Evolutionary conservation across 768 basidiomycete genomes (phyloP).

Genomic region (Tylopilus felleus): DNA sequence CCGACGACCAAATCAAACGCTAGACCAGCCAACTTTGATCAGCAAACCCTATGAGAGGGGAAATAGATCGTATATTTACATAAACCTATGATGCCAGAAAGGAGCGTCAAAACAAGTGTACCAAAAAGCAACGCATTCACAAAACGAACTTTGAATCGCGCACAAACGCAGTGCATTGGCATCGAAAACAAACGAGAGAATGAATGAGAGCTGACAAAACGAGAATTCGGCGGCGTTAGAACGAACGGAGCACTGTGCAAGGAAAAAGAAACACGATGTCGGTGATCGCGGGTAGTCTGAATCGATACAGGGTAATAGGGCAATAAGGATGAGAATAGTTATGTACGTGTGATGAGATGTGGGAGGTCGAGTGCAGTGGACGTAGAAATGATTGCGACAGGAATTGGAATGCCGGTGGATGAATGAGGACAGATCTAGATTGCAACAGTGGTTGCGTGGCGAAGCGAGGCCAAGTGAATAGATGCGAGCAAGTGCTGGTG

Average conservation of each 20-base stretch:
- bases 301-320: constrained; percentile 25
- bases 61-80: constrained; percentile 3
- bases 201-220: constrained; percentile 16
- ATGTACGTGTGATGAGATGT: constrained; percentile 19
- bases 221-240: constrained; percentile 7
- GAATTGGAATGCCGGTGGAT: constrained; percentile 18
- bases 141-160: constrained; percentile 15
- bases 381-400: constrained; percentile 14
- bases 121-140: constrained; percentile 19
- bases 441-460: constrained; percentile 14
- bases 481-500: constrained; percentile 27
- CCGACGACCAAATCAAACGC: constrained; percentile 1
- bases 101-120: constrained; percentile 18
- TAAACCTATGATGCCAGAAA: constrained; percentile 10
- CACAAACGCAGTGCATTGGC: constrained; percentile 1
- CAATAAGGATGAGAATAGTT: constrained; percentile 28
- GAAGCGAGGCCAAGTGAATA: constrained; percentile 17
- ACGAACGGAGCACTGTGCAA: constrained; percentile 21
- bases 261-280: constrained; percentile 1
- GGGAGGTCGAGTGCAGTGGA: not conserved
- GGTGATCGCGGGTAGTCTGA: constrained; percentile 13
- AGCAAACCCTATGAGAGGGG: constrained; percentile 5
- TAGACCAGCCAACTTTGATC: constrained; percentile 19
- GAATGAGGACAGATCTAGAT: constrained; percentile 20
- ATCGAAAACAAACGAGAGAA: constrained; percentile 15